These are phyloP conservation scores for Nakazawaea siamensis DNA, from an alignment of 805 yeast genomes.

Conservation along the genomic window DNA sequence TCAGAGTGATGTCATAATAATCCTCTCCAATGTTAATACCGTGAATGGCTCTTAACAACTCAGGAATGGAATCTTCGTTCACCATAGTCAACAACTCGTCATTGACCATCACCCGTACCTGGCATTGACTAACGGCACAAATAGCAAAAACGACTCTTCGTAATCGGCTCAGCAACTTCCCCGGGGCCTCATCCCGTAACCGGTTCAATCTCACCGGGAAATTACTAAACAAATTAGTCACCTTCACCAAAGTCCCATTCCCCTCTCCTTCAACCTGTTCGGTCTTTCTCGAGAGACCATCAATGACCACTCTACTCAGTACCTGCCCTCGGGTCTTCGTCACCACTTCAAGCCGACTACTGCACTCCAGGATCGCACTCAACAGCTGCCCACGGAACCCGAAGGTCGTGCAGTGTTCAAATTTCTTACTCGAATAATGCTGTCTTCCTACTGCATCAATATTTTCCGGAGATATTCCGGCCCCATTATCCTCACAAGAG, in stretches of 20 bases:
- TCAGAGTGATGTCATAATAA: no score
- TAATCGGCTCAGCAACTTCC: conserved; percentile 20
- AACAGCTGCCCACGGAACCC: conserved; percentile 78
- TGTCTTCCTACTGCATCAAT: conserved; percentile 43
- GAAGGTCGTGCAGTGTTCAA: conserved; percentile 31
- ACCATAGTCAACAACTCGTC: no score
- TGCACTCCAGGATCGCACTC: conserved; percentile 39
- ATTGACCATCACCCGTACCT: no score
- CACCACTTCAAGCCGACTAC: conserved; percentile 29
- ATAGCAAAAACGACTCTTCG: conserved; percentile 22
- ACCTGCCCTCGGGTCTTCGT: no score
- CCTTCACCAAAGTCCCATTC: conserved; percentile 31
- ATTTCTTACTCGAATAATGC: no score
- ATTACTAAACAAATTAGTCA: conserved; percentile 31
- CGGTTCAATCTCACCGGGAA: conserved; percentile 34
- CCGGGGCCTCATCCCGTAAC: conserved; percentile 15
- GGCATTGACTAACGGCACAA: conserved; percentile 19
- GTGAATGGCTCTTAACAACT: no score
- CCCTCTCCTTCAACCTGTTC: neutral
- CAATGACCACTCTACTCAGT: neutral
- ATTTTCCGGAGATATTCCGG: conserved; percentile 49
- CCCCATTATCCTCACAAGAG: conserved; percentile 61
- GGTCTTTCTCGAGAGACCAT: conserved; percentile 2
- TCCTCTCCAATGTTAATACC: no score
- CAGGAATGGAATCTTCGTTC: no score